These are phyloP conservation scores for Cryptosporidium ryanae DNA, from an alignment of 169 alveolate genomes.

Conservation along the genomic window DNA sequence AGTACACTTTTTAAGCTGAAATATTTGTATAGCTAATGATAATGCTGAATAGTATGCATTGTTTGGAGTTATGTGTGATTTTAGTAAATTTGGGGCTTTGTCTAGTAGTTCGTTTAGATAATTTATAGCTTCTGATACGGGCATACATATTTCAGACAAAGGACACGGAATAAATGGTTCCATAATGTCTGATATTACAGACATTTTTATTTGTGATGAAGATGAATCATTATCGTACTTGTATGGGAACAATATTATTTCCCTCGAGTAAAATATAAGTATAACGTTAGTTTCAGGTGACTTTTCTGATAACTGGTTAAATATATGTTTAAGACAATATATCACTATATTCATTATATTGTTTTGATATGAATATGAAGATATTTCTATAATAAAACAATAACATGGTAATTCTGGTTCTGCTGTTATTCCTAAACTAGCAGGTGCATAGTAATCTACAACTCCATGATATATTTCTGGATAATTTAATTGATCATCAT, in stretches of 20 bases:
- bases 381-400: constrained; percentile 65
- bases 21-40: constrained; percentile 61
- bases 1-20: constrained; percentile 9
- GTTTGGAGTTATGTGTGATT: constrained; percentile 49
- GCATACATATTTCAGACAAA: constrained; percentile 49
- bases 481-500: constrained; percentile 45
- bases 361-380: constrained; percentile 44
- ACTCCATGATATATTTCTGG: constrained; percentile 73
- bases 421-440: constrained; percentile 50
- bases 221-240: background rate
- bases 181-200: constrained; percentile 42
- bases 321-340: constrained; percentile 51
- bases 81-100: constrained; percentile 7
- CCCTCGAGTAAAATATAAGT: constrained; percentile 54
- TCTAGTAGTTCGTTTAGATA: constrained; percentile 41
- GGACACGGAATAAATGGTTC: constrained; percentile 72
- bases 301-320: constrained; percentile 14
- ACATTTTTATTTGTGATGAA: constrained; percentile 35
- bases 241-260: constrained; percentile 48
- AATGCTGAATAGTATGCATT: constrained; percentile 66
- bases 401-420: constrained; percentile 64
- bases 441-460: constrained; percentile 71
- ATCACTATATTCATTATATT: constrained; percentile 24
- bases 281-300: constrained; percentile 44
- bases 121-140: constrained; percentile 26